A percentile compares a stretch with the other conserved stretches of the same genome.
Evolutionary conservation across 768 basidiomycete genomes (phyloP).

Genomic region (Pisolithus marmoratus): DNA sequence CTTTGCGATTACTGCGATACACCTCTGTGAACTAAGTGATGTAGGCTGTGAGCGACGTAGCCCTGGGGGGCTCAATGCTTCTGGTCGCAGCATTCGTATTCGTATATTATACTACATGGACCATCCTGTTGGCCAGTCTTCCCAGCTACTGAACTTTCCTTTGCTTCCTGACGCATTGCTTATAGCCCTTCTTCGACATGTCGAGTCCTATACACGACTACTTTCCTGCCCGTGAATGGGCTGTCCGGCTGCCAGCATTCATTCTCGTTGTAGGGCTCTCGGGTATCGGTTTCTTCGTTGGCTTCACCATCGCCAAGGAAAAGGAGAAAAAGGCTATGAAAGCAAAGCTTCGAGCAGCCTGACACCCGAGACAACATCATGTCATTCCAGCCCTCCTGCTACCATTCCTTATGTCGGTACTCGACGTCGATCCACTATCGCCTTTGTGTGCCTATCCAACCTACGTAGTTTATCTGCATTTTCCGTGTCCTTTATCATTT

Average conservation of each 20-base stretch:
- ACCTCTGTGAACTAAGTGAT: no score
- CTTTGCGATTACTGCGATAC: no score
- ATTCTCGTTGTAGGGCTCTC: constrained; percentile 75
- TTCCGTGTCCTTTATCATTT: constrained; percentile 56
- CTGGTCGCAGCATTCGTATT: constrained; percentile 71
- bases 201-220: constrained; percentile 67
- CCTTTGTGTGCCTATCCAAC: constrained; percentile 36
- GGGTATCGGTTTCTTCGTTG: constrained; percentile 79
- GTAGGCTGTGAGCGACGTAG: constrained; percentile 77
- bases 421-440: constrained; percentile 11
- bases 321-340: constrained; percentile 62
- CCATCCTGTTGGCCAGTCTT: constrained; percentile 69
- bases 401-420: constrained; percentile 3
- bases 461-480: constrained; percentile 66
- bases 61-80: constrained; percentile 75
- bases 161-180: constrained; percentile 6
- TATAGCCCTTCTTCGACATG: constrained; percentile 75
- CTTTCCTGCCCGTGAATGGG: constrained; percentile 93
- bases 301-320: constrained; percentile 68
- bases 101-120: constrained; percentile 90
- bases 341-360: constrained; percentile 57
- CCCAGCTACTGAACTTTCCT: not conserved
- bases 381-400: constrained; percentile 10
- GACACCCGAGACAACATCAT: constrained; percentile 11
- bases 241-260: constrained; percentile 78